These are phyloP conservation scores for Diaporthe aspalathi DNA, from an alignment of 2,329 filamentous ascomycete species.

Conservation along the genomic window DNA sequence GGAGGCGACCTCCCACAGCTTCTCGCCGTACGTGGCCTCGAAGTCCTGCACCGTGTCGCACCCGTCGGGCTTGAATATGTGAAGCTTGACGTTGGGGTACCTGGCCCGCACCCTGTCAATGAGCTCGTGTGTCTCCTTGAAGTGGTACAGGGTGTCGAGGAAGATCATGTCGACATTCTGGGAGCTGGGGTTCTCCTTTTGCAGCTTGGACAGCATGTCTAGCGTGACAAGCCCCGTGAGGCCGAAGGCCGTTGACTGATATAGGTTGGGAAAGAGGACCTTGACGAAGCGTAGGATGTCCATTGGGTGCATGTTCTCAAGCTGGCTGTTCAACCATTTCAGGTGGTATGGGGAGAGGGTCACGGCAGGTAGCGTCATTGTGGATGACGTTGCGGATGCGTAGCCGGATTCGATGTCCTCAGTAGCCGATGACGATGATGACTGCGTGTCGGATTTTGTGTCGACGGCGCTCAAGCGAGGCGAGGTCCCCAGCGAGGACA, in stretches of 20 bases:
- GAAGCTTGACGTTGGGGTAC: constrained; percentile 84
- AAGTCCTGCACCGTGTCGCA: constrained; percentile 81
- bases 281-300: constrained; percentile 95
- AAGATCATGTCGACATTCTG: constrained; percentile 74
- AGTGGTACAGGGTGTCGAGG: constrained; percentile 87
- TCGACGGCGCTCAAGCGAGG: constrained; percentile 50
- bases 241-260: constrained; percentile 86
- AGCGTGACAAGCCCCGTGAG: constrained; percentile 84
- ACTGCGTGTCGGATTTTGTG: constrained; percentile 52
- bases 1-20: constrained; percentile 84
- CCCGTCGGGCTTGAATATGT: constrained; percentile 89
- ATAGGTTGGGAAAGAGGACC: constrained; percentile 88
- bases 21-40: constrained; percentile 81
- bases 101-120: constrained; percentile 78
- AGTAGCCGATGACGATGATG: constrained; percentile 46
- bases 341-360: constrained; percentile 90
- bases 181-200: constrained; percentile 67
- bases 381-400: constrained; percentile 71
- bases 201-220: constrained; percentile 85
- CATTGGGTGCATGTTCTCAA: constrained; percentile 88
- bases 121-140: constrained; percentile 79
- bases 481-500: constrained; percentile 53
- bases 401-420: constrained; percentile 83
- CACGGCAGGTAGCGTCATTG: constrained; percentile 78
- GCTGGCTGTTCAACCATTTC: constrained; percentile 88